These are phyloP conservation scores for Bipolaris sorokiniana DNA, from an alignment of 2,329 filamentous ascomycete species.

Conservation along the genomic window DNA sequence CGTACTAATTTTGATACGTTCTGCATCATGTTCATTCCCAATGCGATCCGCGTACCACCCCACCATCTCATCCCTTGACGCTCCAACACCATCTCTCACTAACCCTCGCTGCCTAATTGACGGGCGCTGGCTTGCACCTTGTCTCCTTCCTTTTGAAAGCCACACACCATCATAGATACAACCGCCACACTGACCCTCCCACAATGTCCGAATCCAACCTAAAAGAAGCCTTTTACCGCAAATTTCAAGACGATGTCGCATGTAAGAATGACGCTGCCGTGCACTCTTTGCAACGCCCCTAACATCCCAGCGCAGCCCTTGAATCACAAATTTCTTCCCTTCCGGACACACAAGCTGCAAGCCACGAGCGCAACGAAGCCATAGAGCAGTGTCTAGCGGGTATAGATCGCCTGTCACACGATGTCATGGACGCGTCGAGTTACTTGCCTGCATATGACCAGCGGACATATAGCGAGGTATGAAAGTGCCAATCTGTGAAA, in stretches of 20 bases:
- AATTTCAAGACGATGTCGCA: constrained; percentile 77
- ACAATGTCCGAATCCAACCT: constrained; percentile 44
- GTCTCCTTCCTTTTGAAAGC: too few species aligned
- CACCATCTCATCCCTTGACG: constrained; percentile 3
- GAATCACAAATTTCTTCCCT: constrained; percentile 76
- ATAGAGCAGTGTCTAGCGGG: constrained; percentile 79
- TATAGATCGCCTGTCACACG: constrained; percentile 80
- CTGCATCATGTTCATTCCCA: background rate
- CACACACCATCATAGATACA: background rate
- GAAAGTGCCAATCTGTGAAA: constrained; percentile 81
- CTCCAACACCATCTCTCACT: background rate
- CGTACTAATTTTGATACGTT: background rate
- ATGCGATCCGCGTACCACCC: background rate
- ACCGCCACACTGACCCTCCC: constrained; percentile 23
- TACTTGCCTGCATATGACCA: constrained; percentile 90
- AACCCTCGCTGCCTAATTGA: background rate
- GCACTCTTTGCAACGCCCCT: constrained; percentile 3
- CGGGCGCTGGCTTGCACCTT: background rate
- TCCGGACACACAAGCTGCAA: constrained; percentile 63
- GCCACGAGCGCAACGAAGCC: constrained; percentile 79
- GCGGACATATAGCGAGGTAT: constrained; percentile 79
- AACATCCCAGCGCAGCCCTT: constrained; percentile 63
- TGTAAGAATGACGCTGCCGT: constrained; percentile 55
- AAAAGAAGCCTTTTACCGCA: constrained; percentile 83
- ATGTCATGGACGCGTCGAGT: constrained; percentile 82